These are phyloP conservation scores for Trichophyton verrucosum DNA, from an alignment of 2,329 filamentous ascomycete species.

Conservation along the genomic window DNA sequence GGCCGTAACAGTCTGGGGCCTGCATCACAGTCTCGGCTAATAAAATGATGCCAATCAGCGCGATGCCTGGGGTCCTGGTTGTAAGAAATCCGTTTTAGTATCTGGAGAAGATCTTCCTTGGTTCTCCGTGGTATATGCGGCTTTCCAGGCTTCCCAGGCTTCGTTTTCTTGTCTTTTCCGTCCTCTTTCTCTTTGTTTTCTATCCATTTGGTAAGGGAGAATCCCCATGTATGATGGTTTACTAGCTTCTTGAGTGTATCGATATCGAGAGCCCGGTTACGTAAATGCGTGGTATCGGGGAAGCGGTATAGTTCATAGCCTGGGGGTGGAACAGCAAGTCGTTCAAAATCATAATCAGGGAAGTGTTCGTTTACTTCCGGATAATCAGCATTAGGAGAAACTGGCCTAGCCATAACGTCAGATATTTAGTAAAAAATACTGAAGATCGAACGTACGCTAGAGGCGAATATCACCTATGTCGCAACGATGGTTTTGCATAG, in stretches of 20 bases:
- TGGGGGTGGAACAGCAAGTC: conserved; percentile 4
- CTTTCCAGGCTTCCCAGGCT: too few species aligned
- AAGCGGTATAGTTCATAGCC: conserved; percentile 13
- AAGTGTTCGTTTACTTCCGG: conserved; percentile 11
- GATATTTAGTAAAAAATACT: not conserved
- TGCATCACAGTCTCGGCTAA: conserved; percentile 11
- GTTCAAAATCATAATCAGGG: conserved; percentile 8
- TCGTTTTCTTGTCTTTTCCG: too few species aligned
- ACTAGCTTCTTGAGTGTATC: conserved; percentile 9
- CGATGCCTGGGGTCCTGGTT: conserved; percentile 11
- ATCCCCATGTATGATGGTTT: conserved; percentile 13
- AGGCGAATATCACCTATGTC: not conserved
- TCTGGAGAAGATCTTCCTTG: conserved; percentile 9
- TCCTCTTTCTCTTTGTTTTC: too few species aligned
- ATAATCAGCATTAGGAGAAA: not conserved
- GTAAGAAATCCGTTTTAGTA: conserved; percentile 12
- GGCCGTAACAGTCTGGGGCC: conserved; percentile 11
- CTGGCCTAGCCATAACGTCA: not conserved
- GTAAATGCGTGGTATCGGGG: conserved; percentile 10
- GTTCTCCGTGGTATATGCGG: conserved; percentile 5
- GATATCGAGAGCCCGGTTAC: conserved; percentile 7
- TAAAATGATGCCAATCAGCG: conserved; percentile 11
- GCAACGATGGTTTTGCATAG: not conserved
- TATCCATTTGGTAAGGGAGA: conserved; percentile 4
- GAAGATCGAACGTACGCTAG: not conserved